Percentiles rank a stretch among this genome's conserved stretches.
These are phyloP conservation scores for Dictyophora rubrovolvata DNA, from an alignment of 768 basidiomycete genomes.

Conservation along the genomic window DNA sequence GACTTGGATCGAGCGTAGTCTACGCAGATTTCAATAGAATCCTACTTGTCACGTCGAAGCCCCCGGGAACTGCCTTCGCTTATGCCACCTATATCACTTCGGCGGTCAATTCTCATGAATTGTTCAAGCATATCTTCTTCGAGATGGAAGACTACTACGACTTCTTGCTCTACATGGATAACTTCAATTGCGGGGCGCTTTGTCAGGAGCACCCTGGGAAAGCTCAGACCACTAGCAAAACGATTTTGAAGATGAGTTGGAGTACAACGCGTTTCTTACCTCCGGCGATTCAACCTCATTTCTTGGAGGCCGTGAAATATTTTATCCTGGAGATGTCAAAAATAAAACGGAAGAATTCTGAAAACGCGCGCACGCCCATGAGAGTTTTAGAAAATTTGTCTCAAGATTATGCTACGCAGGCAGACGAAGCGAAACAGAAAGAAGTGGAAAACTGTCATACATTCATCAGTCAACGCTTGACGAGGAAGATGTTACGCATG, in stretches of 20 bases:
- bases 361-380: conserved; percentile 56
- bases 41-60: conserved; percentile 88
- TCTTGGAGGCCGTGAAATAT: conserved; percentile 59
- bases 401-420: conserved; percentile 48
- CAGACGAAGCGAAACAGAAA: conserved; percentile 54
- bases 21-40: conserved; percentile 91
- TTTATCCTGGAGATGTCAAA: conserved; percentile 83
- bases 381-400: conserved; percentile 57
- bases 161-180: conserved; percentile 91
- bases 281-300: conserved; percentile 66
- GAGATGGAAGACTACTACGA: conserved; percentile 86
- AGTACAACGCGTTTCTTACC: conserved; percentile 89
- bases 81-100: conserved; percentile 93
- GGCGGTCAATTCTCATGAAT: conserved; percentile 87
- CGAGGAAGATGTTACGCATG: conserved; percentile 63
- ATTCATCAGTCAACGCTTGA: conserved; percentile 73
- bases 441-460: conserved; percentile 61
- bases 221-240: conserved; percentile 53
- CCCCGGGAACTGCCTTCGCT: conserved; percentile 88
- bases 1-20: conserved; percentile 86
- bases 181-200: conserved; percentile 83
- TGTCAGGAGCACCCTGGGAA: conserved; percentile 74
- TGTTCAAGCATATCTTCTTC: conserved; percentile 89
- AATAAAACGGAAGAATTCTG: conserved; percentile 53
- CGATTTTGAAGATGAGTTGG: conserved; percentile 80